phyloP scores from a whole-genome alignment of 768 basidiomycete genomes.

The Lyophyllum atratum region DNA sequence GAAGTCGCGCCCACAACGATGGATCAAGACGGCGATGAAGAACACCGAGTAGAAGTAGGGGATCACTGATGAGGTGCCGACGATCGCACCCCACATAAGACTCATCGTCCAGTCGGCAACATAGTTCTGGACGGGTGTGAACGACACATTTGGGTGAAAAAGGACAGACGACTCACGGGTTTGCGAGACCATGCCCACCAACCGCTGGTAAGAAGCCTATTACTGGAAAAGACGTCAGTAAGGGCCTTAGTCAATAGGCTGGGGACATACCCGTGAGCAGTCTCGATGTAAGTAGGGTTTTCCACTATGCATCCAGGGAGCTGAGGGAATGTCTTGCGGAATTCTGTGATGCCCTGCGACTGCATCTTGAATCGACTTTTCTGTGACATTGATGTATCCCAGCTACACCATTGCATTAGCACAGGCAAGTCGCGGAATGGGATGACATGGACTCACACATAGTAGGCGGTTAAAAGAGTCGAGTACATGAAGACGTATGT shows the following conservation, averaged over 20 bases:
- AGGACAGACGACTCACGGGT: constrained; percentile 55
- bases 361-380: constrained; percentile 99
- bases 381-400: constrained; percentile 94
- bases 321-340: constrained; percentile 93
- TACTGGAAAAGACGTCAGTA: constrained; percentile 44
- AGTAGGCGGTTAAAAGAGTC: constrained; percentile 83
- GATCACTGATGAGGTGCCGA: constrained; percentile 77
- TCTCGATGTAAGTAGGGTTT: constrained; percentile 91
- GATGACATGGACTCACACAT: constrained; percentile 55
- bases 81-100: constrained; percentile 80
- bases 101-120: constrained; percentile 91
- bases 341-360: constrained; percentile 81
- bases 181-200: constrained; percentile 97
- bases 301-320: constrained; percentile 79
- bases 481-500: constrained; percentile 73
- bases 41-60: constrained; percentile 97
- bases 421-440: constrained; percentile 2
- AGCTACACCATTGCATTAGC: constrained; percentile 44
- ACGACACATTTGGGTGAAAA: neutral
- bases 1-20: constrained; percentile 92
- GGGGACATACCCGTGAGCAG: constrained; percentile 76
- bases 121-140: constrained; percentile 65
- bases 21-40: constrained; percentile 91
- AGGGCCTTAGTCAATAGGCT: neutral
- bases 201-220: constrained; percentile 87